Evolutionary conservation across 164 flowering plant genomes (phyloP), one percentile per base, ranked within the genome.

Genomic region (Nymphaea thermarum): DNA sequence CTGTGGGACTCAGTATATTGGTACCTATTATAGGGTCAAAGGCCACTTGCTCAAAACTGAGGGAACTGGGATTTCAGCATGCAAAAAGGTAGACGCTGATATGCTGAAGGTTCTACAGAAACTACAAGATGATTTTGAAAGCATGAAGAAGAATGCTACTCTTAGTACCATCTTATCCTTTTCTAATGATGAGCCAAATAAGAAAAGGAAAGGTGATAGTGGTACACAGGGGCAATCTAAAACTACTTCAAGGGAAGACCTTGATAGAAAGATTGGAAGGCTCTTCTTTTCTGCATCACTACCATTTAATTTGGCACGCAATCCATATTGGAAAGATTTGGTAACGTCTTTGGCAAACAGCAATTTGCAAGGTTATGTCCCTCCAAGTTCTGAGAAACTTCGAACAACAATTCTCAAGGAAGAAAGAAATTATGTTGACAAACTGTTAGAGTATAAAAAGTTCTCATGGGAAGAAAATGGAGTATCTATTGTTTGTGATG

Each of bases 401-500:
- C 64, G 42, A 6, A 62, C 64, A 62, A 62, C 64, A 17, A 17
- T 62, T 17, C 64, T 62, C 42, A 17, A 62, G 36, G 42, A 62
- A 62, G 64, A 62, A 41, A 62, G 64, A 62, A 62, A 41, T 17
- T 17, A 41, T 4, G 42, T 62, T 62, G 64, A 62, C 42, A 17
- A 41, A 41, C 8, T 17, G 42, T 62, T 41, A 17, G 42, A 41
- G 4, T 17, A 17, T 8, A 17, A 17, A 62, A 62, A 41, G 17
- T 17, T 17, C 42, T 17, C 25, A 41, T 62, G 64, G 64, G 36
- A 17, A 17, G 42, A 17, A 17, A 17, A 62, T 62, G 64, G 64
- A 62, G 64, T 62, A 41, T 62, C 64, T 11, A 62, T 17, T 62
- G 64, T 62, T 62, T 62, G 10, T 62, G 64, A 62, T 62, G 64